phyloP scores from a whole-genome alignment of 139 green algal species.

The Tetradesmus lagerheimii region DNA sequence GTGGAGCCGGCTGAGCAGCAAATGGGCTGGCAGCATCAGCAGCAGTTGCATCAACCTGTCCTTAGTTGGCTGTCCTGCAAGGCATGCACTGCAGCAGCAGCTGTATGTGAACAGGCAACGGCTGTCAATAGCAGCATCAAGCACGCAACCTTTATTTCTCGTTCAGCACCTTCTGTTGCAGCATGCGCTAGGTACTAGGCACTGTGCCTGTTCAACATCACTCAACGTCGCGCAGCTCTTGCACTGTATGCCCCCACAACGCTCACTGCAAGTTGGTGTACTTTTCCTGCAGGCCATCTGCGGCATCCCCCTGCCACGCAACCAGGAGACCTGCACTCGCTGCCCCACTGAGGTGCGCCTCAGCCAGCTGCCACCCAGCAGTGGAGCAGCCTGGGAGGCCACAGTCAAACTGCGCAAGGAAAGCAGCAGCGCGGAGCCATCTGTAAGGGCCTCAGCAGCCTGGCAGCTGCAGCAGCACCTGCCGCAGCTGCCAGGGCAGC shows the following conservation, averaged over 20 bases:
- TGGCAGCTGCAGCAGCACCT: constrained; percentile 13
- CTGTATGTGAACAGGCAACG: too few species aligned
- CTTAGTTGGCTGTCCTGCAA: background rate
- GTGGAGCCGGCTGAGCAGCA: background rate
- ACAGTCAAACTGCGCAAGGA: constrained; percentile 32
- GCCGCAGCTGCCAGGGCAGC: background rate
- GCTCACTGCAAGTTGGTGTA: background rate
- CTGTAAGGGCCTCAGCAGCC: background rate
- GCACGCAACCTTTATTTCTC: too few species aligned
- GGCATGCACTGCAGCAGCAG: background rate
- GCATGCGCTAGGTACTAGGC: too few species aligned
- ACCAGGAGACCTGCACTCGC: constrained; percentile 57
- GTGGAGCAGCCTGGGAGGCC: constrained; percentile 9
- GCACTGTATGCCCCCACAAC: background rate
- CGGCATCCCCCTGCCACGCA: constrained; percentile 55
- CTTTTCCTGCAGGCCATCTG: constrained; percentile 44
- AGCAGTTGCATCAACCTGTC: background rate
- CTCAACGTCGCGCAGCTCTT: too few species aligned
- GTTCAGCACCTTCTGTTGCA: too few species aligned
- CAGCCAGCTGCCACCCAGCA: constrained; percentile 31
- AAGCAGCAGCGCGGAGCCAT: background rate
- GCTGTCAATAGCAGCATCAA: too few species aligned
- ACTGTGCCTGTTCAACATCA: too few species aligned
- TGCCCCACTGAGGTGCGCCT: constrained; percentile 62
- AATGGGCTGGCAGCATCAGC: background rate